Conservation (phyloP, 352 stramenopile genomes). For the Pythium apleroticum region DNA sequence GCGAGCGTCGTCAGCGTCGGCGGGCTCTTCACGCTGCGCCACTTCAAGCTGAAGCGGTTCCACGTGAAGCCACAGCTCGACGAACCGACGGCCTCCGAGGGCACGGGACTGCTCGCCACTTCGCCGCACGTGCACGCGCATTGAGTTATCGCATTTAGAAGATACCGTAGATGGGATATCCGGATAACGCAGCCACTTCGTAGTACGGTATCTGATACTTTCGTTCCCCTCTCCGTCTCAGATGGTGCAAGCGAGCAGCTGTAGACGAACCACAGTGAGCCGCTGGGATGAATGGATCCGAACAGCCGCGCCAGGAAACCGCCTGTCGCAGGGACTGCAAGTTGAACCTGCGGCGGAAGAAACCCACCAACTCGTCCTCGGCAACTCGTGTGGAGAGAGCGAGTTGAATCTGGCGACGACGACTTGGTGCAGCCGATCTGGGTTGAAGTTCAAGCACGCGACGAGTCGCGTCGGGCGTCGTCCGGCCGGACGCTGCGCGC, state of each 20-base stretch:
- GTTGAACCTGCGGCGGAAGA: constrained; percentile 8
- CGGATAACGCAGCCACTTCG: neutral
- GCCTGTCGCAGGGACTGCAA: constrained; percentile 13
- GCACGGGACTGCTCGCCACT: constrained; percentile 6
- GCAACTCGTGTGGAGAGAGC: neutral
- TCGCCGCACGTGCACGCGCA: constrained; percentile 3
- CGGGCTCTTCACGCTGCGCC: constrained; percentile 38
- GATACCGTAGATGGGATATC: neutral
- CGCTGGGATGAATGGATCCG: neutral
- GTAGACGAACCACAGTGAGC: neutral
- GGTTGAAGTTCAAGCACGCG: neutral
- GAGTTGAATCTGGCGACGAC: constrained; percentile 4
- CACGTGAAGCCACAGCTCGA: constrained; percentile 42
- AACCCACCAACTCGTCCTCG: neutral
- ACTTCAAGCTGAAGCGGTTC: constrained; percentile 38
- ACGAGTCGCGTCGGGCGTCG: neutral
- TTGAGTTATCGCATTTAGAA: neutral
- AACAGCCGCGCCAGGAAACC: constrained; percentile 1
- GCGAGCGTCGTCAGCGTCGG: constrained; percentile 32
- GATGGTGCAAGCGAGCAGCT: neutral
- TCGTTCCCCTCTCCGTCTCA: neutral
- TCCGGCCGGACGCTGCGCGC: too few relatives aligned
- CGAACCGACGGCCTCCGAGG: constrained; percentile 1
- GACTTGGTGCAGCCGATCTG: neutral
- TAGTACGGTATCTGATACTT: neutral